These are phyloP conservation scores for Exobasidium rhododendri DNA, from an alignment of 1,284 basidiomycete genomes.

Conservation along the genomic window DNA sequence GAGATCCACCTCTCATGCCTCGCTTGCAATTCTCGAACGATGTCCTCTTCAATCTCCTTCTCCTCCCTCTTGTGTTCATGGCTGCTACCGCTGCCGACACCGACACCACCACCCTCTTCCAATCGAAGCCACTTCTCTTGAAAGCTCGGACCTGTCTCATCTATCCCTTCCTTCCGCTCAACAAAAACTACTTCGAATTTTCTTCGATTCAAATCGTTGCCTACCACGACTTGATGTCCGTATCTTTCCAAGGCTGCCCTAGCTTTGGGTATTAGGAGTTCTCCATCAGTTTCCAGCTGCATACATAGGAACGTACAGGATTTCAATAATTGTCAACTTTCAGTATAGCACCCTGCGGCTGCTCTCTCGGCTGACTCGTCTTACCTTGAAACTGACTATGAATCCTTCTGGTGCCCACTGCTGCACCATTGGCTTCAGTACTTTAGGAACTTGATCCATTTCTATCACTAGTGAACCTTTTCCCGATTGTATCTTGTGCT, in stretches of 20 bases:
- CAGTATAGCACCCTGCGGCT: too few relatives aligned
- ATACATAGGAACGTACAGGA: too few relatives aligned
- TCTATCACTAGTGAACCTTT: constrained; percentile 81
- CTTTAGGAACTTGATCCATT: constrained; percentile 98
- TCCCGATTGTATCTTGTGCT: constrained; percentile 96
- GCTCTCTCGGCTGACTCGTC: constrained; percentile 13
- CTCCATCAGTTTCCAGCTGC: constrained; percentile 90
- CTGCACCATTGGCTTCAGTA: constrained; percentile 83
- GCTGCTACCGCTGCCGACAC: background rate
- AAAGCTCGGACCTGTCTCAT: background rate
- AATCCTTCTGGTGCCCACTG: constrained; percentile 90
- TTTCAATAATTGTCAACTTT: too few relatives aligned
- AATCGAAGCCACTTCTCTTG: constrained; percentile 11
- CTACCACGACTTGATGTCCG: constrained; percentile 95
- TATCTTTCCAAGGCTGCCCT: constrained; percentile 82
- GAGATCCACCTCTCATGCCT: constrained; percentile 71
- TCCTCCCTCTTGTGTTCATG: constrained; percentile 45
- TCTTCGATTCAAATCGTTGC: constrained; percentile 82
- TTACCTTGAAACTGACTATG: constrained; percentile 93
- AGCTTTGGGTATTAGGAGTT: constrained; percentile 85
- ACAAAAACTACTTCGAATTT: constrained; percentile 92
- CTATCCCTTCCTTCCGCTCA: constrained; percentile 6
- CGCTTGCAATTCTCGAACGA: constrained; percentile 70
- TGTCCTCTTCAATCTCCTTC: constrained; percentile 83
- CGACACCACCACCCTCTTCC: background rate